phyloP scores from a whole-genome alignment of 1,284 basidiomycete species.

The Gomphus bonarii region DNA sequence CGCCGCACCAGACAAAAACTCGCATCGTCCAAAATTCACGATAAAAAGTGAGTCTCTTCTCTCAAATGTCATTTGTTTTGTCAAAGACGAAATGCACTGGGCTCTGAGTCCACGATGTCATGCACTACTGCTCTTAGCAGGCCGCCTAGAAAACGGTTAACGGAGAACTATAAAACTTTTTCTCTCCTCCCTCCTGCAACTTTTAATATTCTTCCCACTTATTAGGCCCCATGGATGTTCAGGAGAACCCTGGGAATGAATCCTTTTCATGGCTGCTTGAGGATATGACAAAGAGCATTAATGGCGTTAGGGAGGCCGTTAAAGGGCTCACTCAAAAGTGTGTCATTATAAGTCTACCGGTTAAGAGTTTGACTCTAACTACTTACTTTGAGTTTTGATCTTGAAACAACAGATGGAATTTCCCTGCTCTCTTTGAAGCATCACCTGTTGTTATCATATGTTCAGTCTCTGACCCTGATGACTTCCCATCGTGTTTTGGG shows the following conservation, averaged over 20 bases:
- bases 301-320: slow-evolving; percentile 48
- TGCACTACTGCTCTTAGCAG: slow-evolving; percentile 60
- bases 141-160: slow-evolving; percentile 88
- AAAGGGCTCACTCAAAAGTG: slow-evolving; percentile 45
- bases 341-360: slow-evolving; percentile 17
- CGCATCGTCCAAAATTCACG: not conserved
- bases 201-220: not conserved
- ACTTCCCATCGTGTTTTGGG: slow-evolving; percentile 60
- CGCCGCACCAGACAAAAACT: too few relatives aligned
- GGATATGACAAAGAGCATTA: slow-evolving; percentile 54
- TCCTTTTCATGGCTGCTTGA: slow-evolving; percentile 35
- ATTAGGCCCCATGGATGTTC: not conserved
- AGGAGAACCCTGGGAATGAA: slow-evolving; percentile 3
- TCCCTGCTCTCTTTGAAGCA: slow-evolving; percentile 88
- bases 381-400: slow-evolving; percentile 25
- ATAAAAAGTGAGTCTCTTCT: not conserved
- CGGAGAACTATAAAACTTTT: slow-evolving; percentile 34
- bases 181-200: not conserved
- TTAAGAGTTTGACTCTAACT: not conserved
- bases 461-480: slow-evolving; percentile 78
- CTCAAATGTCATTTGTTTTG: not conserved
- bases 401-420: slow-evolving; percentile 73
- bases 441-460: slow-evolving; percentile 76
- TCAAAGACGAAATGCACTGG: slow-evolving; percentile 77
- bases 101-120: slow-evolving; percentile 70